Percentiles rank a stretch among this genome's conserved stretches.
Evolutionary conservation across 2,329 filamentous ascomycete genomes (phyloP).

Genomic region (Aspergillus jensenii): DNA sequence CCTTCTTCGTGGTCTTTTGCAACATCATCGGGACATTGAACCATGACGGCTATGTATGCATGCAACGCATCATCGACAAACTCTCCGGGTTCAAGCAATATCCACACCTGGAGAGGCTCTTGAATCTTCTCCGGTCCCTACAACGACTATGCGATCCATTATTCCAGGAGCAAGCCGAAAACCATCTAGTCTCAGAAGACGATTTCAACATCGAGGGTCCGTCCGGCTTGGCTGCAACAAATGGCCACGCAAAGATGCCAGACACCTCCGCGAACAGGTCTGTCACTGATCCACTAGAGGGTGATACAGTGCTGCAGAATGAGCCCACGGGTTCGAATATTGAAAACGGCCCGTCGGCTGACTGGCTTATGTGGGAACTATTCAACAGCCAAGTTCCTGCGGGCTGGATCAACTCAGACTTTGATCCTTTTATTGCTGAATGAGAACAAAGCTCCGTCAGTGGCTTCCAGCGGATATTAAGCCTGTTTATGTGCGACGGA

Average conservation of each 20-base stretch:
- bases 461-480: no score
- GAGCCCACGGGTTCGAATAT: neutral
- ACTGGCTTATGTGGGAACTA: conserved; percentile 14
- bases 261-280: no score
- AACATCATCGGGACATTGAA: conserved; percentile 10
- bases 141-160: conserved; percentile 4
- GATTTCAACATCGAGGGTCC: neutral
- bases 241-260: neutral
- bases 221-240: neutral
- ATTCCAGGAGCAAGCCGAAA: neutral
- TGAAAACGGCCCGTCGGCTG: neutral
- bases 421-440: no score
- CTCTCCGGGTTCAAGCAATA: conserved; percentile 3
- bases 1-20: conserved; percentile 15
- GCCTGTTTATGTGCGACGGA: no score
- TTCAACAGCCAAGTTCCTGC: conserved; percentile 13
- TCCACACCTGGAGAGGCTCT: neutral
- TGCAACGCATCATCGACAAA: neutral
- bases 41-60: neutral
- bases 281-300: no score
- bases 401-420: neutral
- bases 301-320: neutral
- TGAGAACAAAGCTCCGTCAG: no score
- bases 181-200: neutral
- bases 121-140: conserved; percentile 1